Evolutionary conservation across 2,329 filamentous ascomycete genomes (phyloP), one percentile per base, ranked within the genome.

Genomic region (Botrytis pseudocinerea): DNA sequence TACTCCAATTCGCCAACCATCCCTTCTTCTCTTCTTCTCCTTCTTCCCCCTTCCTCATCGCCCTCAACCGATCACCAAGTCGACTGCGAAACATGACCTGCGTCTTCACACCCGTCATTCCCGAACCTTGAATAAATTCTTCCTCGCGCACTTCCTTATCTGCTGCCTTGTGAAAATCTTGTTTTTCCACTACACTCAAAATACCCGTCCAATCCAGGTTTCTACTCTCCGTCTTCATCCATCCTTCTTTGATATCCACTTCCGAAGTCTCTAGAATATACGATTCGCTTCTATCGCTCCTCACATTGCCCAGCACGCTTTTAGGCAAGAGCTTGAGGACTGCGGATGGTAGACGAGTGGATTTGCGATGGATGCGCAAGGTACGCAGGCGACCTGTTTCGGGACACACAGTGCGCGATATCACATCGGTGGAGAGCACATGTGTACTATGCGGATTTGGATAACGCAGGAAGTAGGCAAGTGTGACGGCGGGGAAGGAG

Each of bases 401-500:
- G 10, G 90, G 87, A 82, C 95, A 93, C 82, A 93, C 89, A 82
- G 88, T 85, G 76, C 90, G 91, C 66, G 89, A 89, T 81, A 96
- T 93, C 79, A 92, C 94, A 82, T 96, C 93, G 82, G 92, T 94
- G 80, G 92, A 93, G 78, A 94, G 85, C 70, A 96, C 93, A 84
- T 96, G 93, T 76, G 88, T 90, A 77, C 91, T 91, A 84, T 95
- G 95, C 10, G 93, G 93, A 80, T 95, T 96, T 74, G 92, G 94
- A 83, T 96, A 96, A 77, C 93, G 92, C 68, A 96, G 91, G 84
- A 95, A 96, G 87, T 94, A 96, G 84, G 93, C 93, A 82, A 96
- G 91, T 66, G 93, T 94, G 75, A 96, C 93, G 81, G 93, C 93
- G 75, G 92, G 90, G 84, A 95, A 95, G 66, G 92, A 91, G 83